phyloP scores from a whole-genome alignment of 2,329 filamentous ascomycete species.

The Cercospora zeina region DNA sequence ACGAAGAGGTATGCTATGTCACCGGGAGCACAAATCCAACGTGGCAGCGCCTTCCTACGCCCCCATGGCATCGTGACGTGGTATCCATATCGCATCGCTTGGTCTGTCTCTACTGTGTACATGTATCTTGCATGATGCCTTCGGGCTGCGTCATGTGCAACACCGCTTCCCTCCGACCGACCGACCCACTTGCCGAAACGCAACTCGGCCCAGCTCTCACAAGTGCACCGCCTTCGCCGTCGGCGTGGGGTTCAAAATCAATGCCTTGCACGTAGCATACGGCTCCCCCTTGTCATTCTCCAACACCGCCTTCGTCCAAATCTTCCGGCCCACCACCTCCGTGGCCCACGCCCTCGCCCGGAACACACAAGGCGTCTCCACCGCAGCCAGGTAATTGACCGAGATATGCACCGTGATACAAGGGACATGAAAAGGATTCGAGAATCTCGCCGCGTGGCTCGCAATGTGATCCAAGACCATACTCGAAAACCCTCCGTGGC shows the following conservation, averaged over 20 bases:
- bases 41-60: not conserved
- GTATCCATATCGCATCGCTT: not conserved
- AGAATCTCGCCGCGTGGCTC: constrained; percentile 19
- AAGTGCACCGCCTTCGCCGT: not conserved
- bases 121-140: too few species aligned
- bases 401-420: constrained; percentile 32
- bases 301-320: constrained; percentile 27
- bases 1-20: not conserved
- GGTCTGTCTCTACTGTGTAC: not conserved
- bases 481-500: constrained; percentile 31
- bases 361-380: constrained; percentile 28
- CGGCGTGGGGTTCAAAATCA: constrained; percentile 25
- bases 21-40: not conserved
- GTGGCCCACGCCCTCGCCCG: constrained; percentile 29
- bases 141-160: not conserved
- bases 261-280: constrained; percentile 27
- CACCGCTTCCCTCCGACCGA: not conserved
- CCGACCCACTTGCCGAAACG: not conserved
- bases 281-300: constrained; percentile 27
- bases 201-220: not conserved
- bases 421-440: constrained; percentile 8
- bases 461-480: constrained; percentile 29
- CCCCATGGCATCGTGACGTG: not conserved
- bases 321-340: constrained; percentile 27
- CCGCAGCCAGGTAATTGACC: constrained; percentile 31